Evolutionary conservation across 768 basidiomycete species (phyloP).

Genomic region (Lactarius pseudohatsudake): DNA sequence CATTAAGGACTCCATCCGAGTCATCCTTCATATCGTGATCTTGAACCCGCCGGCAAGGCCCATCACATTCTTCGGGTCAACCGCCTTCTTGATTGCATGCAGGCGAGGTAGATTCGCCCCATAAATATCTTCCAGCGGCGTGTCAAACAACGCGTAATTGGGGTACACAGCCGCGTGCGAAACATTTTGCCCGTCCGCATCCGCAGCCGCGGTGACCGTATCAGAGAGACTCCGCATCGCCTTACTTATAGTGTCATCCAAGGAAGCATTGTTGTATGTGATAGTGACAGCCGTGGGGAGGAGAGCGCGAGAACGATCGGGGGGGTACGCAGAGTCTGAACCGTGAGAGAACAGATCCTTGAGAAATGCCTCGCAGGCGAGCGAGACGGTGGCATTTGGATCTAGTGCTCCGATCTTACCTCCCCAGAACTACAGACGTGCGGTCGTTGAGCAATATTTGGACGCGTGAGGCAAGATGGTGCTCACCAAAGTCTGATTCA

Average conservation of each 20-base stretch:
- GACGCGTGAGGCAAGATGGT: not conserved
- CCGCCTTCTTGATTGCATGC: not conserved
- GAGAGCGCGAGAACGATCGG: not conserved
- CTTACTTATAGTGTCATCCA: not conserved
- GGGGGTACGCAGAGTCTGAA: not conserved
- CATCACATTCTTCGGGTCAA: no score
- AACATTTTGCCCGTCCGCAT: not conserved
- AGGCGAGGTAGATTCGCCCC: not conserved
- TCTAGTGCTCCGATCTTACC: not conserved
- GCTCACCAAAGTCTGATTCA: constrained; percentile 4
- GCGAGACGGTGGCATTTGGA: not conserved
- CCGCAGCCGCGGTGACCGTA: not conserved
- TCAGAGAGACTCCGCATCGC: not conserved
- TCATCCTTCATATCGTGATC: not conserved
- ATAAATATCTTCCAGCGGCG: not conserved
- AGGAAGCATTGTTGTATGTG: not conserved
- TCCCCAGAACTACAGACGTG: constrained; percentile 10
- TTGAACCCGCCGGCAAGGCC: no score
- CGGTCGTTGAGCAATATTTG: not conserved
- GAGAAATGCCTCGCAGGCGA: not conserved
- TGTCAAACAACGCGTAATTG: not conserved
- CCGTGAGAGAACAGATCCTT: not conserved
- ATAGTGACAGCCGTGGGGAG: not conserved
- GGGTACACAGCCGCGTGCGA: not conserved
- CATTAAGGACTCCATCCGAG: no score